These are phyloP conservation scores for Paramecium caudatum DNA, from an alignment of 73 alveolate genomes.

Conservation along the genomic window DNA sequence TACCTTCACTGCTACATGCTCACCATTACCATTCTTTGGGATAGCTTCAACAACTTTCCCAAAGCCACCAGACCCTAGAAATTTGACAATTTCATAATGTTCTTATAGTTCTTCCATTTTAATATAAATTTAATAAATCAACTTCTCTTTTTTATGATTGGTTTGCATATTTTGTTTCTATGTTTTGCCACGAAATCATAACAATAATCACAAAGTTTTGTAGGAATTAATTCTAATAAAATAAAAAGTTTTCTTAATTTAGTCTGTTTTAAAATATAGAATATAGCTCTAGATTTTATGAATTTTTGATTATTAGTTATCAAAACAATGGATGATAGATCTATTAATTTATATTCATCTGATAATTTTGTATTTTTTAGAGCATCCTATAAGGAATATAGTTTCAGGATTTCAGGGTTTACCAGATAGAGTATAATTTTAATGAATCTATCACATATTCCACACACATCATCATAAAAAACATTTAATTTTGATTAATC, in stretches of 20 bases:
- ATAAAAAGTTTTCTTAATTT: not conserved
- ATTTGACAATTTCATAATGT: slow-evolving; percentile 3
- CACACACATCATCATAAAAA: slow-evolving; percentile 68
- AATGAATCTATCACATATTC: slow-evolving; percentile 38
- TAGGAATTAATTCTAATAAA: slow-evolving; percentile 1
- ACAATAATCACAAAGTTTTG: not conserved
- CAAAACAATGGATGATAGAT: slow-evolving; percentile 13
- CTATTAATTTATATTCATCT: slow-evolving; percentile 40
- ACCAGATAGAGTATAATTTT: not conserved
- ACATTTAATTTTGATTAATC: slow-evolving; percentile 35
- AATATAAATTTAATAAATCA: not conserved
- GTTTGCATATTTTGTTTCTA: slow-evolving; percentile 47
- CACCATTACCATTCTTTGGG: slow-evolving; percentile 2
- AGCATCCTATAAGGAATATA: slow-evolving; percentile 37
- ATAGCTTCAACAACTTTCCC: slow-evolving; percentile 74
- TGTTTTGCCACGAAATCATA: not conserved
- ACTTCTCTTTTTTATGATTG: not conserved
- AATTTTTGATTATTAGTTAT: not conserved
- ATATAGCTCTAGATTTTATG: slow-evolving; percentile 1
- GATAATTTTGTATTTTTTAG: not conserved
- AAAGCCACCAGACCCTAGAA: slow-evolving; percentile 70
- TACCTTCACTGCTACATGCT: slow-evolving; percentile 55
- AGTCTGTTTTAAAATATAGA: not conserved
- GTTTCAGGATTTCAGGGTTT: not conserved
- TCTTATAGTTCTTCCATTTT: slow-evolving; percentile 26